Percentiles rank a stretch among this genome's conserved stretches.
Evolutionary conservation across 768 basidiomycete species (phyloP).

Genomic region (Mycena kentingensis): DNA sequence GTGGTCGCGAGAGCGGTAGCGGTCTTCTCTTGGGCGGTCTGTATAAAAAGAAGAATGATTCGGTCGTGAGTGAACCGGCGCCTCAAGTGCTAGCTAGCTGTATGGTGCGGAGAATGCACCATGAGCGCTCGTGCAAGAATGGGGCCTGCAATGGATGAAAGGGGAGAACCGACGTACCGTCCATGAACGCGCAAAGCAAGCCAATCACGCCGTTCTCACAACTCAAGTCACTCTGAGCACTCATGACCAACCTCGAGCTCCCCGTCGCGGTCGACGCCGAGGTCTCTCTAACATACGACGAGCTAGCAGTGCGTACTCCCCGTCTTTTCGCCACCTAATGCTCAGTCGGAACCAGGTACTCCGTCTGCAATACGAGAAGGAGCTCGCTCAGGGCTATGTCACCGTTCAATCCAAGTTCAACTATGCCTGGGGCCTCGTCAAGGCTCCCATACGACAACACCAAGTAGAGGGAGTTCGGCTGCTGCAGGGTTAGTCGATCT

Average conservation of each 20-base stretch:
- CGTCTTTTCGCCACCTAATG: neutral
- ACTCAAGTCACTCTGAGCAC: neutral
- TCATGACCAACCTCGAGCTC: constrained; percentile 72
- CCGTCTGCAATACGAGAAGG: constrained; percentile 84
- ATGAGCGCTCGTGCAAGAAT: constrained; percentile 58
- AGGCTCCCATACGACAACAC: constrained; percentile 80
- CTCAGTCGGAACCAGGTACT: constrained; percentile 60
- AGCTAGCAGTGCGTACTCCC: constrained; percentile 68
- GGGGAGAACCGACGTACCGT: constrained; percentile 21
- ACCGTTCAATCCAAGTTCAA: constrained; percentile 97
- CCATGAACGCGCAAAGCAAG: neutral
- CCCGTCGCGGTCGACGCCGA: constrained; percentile 97
- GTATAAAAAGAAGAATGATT: constrained; percentile 44
- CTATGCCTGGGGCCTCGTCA: constrained; percentile 95
- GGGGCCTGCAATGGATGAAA: constrained; percentile 24
- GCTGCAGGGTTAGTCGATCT: constrained; percentile 69
- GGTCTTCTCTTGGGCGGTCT: constrained; percentile 61
- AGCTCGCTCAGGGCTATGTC: constrained; percentile 78
- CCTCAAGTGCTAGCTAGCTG: constrained; percentile 61
- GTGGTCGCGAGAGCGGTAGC: constrained; percentile 69
- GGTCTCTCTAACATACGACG: constrained; percentile 84
- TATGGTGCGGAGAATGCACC: constrained; percentile 65
- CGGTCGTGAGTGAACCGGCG: constrained; percentile 53
- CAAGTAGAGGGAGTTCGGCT: constrained; percentile 92
- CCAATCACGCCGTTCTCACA: neutral